A percentile compares a stretch with the other conserved stretches of the same genome.
These are phyloP conservation scores for Magnolia kwangsiensis DNA, from an alignment of 164 flowering plant genomes.

Conservation along the genomic window DNA sequence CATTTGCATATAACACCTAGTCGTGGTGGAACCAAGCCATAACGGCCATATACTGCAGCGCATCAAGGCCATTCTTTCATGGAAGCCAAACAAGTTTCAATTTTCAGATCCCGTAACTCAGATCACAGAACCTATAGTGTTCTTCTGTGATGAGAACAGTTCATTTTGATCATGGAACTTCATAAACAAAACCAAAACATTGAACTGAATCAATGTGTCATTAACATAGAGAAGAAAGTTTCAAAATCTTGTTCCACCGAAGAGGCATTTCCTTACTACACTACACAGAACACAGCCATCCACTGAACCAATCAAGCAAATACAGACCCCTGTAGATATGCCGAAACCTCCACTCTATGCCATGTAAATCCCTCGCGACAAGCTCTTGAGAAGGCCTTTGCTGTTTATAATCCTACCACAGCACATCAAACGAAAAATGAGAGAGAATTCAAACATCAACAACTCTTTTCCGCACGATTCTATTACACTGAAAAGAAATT, in stretches of 20 bases:
- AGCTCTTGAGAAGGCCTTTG: conserved; percentile 99
- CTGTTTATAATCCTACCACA: conserved; percentile 75
- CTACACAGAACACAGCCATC: background rate
- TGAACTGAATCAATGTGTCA: background rate
- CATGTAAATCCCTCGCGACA: conserved; percentile 91
- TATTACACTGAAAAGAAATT: background rate
- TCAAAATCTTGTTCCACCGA: background rate
- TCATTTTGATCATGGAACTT: background rate
- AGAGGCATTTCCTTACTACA: background rate
- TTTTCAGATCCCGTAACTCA: no score
- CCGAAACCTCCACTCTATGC: conserved; percentile 82
- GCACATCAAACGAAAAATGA: background rate
- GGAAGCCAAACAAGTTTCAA: no score
- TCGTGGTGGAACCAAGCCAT: no score
- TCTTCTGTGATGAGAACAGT: background rate
- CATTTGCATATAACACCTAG: no score
- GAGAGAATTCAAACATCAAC: background rate
- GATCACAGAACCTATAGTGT: background rate
- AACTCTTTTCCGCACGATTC: background rate
- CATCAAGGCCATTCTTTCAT: no score
- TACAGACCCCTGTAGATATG: conserved; percentile 87
- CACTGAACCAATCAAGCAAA: background rate
- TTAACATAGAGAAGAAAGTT: background rate
- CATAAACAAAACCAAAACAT: background rate
- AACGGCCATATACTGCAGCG: no score